Evolutionary conservation across 108 stramenopile genomes (phyloP), one percentile per base, ranked within the genome.

Genomic region (Poteriospumella lacustris): DNA sequence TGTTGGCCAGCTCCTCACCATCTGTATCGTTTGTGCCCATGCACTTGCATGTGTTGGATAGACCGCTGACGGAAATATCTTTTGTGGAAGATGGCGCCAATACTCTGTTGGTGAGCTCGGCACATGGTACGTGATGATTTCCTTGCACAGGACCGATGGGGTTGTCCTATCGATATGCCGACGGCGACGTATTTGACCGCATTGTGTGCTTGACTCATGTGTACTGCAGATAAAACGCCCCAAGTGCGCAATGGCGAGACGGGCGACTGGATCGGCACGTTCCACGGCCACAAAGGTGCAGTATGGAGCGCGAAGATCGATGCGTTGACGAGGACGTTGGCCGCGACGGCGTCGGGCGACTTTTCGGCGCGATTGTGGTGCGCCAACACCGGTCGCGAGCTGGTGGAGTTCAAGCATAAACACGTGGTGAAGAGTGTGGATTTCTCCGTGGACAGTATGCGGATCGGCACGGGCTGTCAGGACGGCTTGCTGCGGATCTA

Each of bases 181-280:
- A n/a, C n/a, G n/a, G n/a, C n/a, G n/a, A n/a, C n/a, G n/a, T n/a
- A n/a, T n/a, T n/a, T n/a, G n/a, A n/a, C n/a, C n/a, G n/a, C n/a
- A n/a, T n/a, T n/a, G n/a, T n/a, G n/a, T n/a, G n/a, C n/a, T n/a
- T 64, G 31, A 5, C 5, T 34, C 31, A 19, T 64, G 31, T 73
- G 36, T 42, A 3, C 47, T 56, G 42, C 44, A 58, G 83, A 85
- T 90, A 86, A 92, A 85, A 79, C 76, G 77, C 99, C 99, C 70
- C 97, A 97, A 95, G 59, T 99, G 41, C 92, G 99, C 2, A 91
- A 96, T 83, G 99, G 91, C 0, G 68, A 85, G 31, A 90, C 92
- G 0, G 99, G 99, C 2, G 94, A 99, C 85, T 99, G 99, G 99
- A 96, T 99, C 38, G 99, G 99, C 28, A 97, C 95, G 0, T 98